Evolutionary conservation across 768 basidiomycete genomes (phyloP).

Genomic region (Phlegmacium glaucopus): DNA sequence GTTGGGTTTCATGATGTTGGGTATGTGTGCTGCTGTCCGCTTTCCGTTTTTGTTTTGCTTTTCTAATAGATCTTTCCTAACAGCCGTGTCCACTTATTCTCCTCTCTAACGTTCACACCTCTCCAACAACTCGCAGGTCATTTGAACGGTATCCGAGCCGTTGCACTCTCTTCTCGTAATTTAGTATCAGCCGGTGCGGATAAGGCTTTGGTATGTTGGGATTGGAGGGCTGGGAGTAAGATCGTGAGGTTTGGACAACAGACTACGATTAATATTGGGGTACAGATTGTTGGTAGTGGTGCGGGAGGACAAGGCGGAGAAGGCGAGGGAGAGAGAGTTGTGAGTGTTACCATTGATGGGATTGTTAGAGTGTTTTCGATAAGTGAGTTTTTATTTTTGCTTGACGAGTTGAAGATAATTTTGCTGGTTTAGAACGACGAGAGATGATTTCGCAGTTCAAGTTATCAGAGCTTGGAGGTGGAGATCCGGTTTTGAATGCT

Average conservation of each 20-base stretch:
- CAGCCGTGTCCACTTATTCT: constrained; percentile 87
- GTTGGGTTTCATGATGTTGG: constrained; percentile 93
- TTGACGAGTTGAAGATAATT: not conserved
- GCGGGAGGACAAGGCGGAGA: constrained; percentile 25
- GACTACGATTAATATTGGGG: constrained; percentile 88
- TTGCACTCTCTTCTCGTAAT: constrained; percentile 80
- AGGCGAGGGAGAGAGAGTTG: constrained; percentile 74
- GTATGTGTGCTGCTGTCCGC: constrained; percentile 37
- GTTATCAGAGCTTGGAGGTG: constrained; percentile 68
- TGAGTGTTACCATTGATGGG: constrained; percentile 91
- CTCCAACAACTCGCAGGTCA: constrained; percentile 84
- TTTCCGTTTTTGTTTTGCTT: not conserved
- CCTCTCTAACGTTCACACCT: constrained; percentile 79
- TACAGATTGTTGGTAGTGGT: constrained; percentile 67
- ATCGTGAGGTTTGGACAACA: constrained; percentile 91
- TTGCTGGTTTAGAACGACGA: constrained; percentile 40
- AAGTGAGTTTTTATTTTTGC: constrained; percentile 43
- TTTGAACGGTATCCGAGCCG: constrained; percentile 86
- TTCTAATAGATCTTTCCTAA: not conserved
- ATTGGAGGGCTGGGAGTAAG: constrained; percentile 86
- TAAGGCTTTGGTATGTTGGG: constrained; percentile 82
- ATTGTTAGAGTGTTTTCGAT: constrained; percentile 91
- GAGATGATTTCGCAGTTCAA: constrained; percentile 95
- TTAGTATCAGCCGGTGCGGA: constrained; percentile 82
- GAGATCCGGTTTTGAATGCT: constrained; percentile 61